These are phyloP conservation scores for Paramecium caudatum DNA, from an alignment of 73 alveolate species.

Conservation along the genomic window DNA sequence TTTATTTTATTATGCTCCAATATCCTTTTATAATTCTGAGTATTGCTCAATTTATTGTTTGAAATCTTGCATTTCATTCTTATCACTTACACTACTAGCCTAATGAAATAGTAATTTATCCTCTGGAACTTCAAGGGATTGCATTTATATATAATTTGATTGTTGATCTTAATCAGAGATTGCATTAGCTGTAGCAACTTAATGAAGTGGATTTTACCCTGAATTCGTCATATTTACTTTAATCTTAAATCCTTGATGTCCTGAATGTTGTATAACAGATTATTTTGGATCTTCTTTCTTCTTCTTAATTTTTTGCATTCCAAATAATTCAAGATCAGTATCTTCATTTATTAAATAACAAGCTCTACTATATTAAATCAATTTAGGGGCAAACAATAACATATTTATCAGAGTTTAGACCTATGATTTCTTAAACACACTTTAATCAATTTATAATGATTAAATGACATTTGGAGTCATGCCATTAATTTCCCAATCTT, in stretches of 20 bases:
- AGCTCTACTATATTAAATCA: slow-evolving; percentile 19
- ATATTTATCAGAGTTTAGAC: background rate
- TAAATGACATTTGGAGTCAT: slow-evolving; percentile 62
- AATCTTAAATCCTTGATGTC: background rate
- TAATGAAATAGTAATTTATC: background rate
- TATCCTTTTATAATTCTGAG: slow-evolving; percentile 23
- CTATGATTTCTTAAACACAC: background rate
- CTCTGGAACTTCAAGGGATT: slow-evolving; percentile 24
- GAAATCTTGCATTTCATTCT: background rate
- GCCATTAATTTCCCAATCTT: slow-evolving; percentile 74
- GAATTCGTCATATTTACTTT: slow-evolving; percentile 11
- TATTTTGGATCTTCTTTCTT: slow-evolving; percentile 17
- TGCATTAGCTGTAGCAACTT: background rate
- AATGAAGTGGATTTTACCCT: background rate
- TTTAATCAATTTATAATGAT: slow-evolving; percentile 38
- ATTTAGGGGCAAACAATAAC: slow-evolving; percentile 40
- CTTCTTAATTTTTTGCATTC: slow-evolving; percentile 9
- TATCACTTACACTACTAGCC: background rate
- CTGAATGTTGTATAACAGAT: too few species aligned
- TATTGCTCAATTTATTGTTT: slow-evolving; percentile 25
- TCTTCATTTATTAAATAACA: slow-evolving; percentile 29
- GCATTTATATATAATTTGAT: slow-evolving; percentile 1
- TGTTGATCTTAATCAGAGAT: background rate
- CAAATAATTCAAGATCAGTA: slow-evolving; percentile 41
- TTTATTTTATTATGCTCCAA: background rate